These are phyloP conservation scores for Cystobasidium onofrii DNA, from an alignment of 768 basidiomycete genomes.

Conservation along the genomic window DNA sequence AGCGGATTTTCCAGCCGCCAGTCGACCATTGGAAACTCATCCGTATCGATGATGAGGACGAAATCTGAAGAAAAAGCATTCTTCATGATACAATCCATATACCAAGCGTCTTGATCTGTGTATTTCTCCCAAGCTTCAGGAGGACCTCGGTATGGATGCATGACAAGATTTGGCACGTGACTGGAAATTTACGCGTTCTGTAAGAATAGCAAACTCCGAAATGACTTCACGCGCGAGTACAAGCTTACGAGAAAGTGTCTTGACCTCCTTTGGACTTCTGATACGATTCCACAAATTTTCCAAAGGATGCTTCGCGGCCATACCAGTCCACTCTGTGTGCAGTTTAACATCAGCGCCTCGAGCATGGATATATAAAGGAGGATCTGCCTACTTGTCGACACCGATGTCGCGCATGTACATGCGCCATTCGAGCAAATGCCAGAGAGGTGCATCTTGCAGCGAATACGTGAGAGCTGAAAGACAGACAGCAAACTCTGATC, in stretches of 20 bases:
- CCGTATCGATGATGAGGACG: slow-evolving; percentile 11
- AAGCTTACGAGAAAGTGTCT: slow-evolving; percentile 6
- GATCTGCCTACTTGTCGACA: neutral
- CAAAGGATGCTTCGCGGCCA: slow-evolving; percentile 8
- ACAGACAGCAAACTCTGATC: slow-evolving; percentile 13
- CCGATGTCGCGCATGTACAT: slow-evolving; percentile 20
- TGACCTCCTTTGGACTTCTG: slow-evolving; percentile 1
- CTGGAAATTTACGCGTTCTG: neutral
- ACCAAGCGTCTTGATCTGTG: slow-evolving; percentile 17
- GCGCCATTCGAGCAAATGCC: slow-evolving; percentile 16
- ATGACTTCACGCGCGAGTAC: too few relatives aligned
- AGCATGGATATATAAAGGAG: too few relatives aligned
- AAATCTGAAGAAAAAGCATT: slow-evolving; percentile 16
- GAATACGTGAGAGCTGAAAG: slow-evolving; percentile 12
- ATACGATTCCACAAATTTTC: neutral
- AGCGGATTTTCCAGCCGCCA: neutral
- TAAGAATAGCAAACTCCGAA: neutral
- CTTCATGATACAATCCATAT: slow-evolving; percentile 21
- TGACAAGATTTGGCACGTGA: slow-evolving; percentile 14
- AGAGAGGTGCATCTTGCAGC: neutral
- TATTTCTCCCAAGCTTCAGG: slow-evolving; percentile 11
- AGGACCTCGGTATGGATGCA: neutral
- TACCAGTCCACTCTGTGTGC: slow-evolving; percentile 8
- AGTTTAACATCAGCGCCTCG: neutral
- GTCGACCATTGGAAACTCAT: slow-evolving; percentile 17